Evolutionary conservation across 305 asterid species (phyloP).

Genomic region (Fraxinus greggii): DNA sequence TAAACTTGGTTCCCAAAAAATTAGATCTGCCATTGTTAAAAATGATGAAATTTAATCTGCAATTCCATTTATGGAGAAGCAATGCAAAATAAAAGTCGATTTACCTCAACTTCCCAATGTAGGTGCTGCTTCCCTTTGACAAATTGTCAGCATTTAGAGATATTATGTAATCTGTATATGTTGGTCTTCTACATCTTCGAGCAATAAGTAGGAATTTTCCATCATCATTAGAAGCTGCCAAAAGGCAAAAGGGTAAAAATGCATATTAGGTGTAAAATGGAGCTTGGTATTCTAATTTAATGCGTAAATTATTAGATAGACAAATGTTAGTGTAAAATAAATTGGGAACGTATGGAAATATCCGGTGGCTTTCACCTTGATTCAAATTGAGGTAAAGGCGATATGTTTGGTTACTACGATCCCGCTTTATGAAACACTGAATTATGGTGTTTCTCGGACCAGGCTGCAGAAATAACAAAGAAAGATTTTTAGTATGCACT

Average conservation of each 20-base stretch:
- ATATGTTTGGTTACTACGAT: constrained; percentile 63
- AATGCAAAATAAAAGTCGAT: neutral
- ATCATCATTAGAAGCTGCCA: constrained; percentile 71
- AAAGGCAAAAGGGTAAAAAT: constrained; percentile 7
- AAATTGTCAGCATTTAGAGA: constrained; percentile 70
- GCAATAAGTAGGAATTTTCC: constrained; percentile 91
- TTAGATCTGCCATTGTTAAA: constrained; percentile 62
- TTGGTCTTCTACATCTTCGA: constrained; percentile 81
- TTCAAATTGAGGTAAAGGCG: constrained; percentile 65
- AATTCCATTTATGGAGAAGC: neutral
- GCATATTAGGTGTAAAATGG: neutral
- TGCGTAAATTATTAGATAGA: neutral
- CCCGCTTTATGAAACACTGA: constrained; percentile 79
- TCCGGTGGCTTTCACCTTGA: constrained; percentile 47
- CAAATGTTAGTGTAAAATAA: neutral
- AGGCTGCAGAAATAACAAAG: constrained; percentile 55
- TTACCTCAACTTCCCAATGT: constrained; percentile 80
- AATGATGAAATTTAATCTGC: constrained; percentile 9
- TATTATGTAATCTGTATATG: constrained; percentile 75
- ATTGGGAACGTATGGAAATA: neutral
- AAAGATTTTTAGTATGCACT: neutral
- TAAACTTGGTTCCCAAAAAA: constrained; percentile 91
- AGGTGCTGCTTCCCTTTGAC: constrained; percentile 69
- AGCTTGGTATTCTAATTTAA: neutral
- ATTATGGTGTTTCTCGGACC: constrained; percentile 69